These are phyloP conservation scores for Bidens hawaiensis DNA, from an alignment of 140 eudicot species.

Conservation along the genomic window DNA sequence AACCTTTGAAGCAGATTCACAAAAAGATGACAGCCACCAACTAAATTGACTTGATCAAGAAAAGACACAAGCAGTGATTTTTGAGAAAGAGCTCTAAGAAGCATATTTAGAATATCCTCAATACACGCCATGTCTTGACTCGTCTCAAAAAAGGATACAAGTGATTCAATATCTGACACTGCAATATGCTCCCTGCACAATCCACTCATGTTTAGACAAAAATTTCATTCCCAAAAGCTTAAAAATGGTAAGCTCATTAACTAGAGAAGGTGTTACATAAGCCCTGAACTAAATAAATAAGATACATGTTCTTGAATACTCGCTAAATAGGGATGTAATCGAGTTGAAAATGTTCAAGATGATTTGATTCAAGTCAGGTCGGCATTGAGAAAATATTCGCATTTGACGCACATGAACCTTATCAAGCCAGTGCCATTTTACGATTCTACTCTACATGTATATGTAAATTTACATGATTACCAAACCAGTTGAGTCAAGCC, in stretches of 20 bases:
- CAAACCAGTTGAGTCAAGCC: neutral
- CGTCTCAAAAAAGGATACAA: constrained; percentile 77
- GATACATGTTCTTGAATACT: neutral
- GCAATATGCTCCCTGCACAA: constrained; percentile 69
- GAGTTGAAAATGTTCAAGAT: neutral
- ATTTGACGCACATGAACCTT: neutral
- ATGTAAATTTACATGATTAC: neutral
- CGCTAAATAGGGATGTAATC: neutral
- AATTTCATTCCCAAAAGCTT: neutral
- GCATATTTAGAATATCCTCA: constrained; percentile 91
- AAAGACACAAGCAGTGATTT: constrained; percentile 71
- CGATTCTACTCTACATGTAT: neutral
- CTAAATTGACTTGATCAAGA: constrained; percentile 71
- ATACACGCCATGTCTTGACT: constrained; percentile 85
- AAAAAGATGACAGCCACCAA: constrained; percentile 93
- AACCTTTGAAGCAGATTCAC: constrained; percentile 86
- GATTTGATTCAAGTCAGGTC: neutral
- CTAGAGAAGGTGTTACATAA: neutral
- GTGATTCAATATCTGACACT: constrained; percentile 72
- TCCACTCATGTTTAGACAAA: constrained; percentile 7
- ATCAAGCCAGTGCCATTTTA: neutral
- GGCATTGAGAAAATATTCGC: neutral
- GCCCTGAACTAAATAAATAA: neutral
- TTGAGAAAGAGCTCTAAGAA: constrained; percentile 87
- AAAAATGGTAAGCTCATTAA: neutral